Percentiles rank a stretch among this genome's conserved stretches.
phyloP scores from a whole-genome alignment of 306 rosid species.

The Delonix regia region DNA sequence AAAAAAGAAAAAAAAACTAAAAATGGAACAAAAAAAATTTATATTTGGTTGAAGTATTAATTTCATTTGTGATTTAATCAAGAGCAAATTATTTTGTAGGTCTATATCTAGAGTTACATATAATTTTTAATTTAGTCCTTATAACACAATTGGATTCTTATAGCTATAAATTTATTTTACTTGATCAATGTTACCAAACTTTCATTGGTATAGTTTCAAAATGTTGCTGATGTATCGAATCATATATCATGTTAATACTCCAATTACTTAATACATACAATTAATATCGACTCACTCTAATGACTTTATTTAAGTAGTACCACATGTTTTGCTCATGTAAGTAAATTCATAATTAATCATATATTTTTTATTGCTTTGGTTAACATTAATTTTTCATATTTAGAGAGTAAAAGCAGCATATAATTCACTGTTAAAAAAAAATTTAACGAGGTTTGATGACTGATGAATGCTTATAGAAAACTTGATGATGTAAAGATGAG shows the following conservation, averaged over 20 bases:
- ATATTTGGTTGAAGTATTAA: too few relatives aligned
- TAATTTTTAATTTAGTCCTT: too few relatives aligned
- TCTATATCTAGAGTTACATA: too few relatives aligned
- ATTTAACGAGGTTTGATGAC: background rate
- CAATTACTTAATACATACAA: background rate
- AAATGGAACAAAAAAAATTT: too few relatives aligned
- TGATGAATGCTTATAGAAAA: background rate
- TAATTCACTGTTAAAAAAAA: background rate
- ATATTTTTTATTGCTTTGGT: too few relatives aligned
- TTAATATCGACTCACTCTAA: background rate
- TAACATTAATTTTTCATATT: background rate
- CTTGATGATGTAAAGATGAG: conserved; percentile 16
- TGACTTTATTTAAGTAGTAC: too few relatives aligned
- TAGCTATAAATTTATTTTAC: background rate
- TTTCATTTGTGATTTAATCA: too few relatives aligned
- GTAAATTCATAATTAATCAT: too few relatives aligned
- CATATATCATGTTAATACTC: background rate
- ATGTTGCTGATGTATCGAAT: background rate
- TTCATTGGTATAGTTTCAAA: too few relatives aligned
- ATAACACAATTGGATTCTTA: background rate
- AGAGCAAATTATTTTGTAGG: too few relatives aligned
- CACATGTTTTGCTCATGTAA: too few relatives aligned
- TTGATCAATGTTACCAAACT: background rate
- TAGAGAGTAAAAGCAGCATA: background rate
- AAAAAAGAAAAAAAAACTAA: too few relatives aligned